Evolutionary conservation across 768 basidiomycete genomes (phyloP), one percentile per base, ranked within the genome.

Genomic region (Steccherinum ochraceum): DNA sequence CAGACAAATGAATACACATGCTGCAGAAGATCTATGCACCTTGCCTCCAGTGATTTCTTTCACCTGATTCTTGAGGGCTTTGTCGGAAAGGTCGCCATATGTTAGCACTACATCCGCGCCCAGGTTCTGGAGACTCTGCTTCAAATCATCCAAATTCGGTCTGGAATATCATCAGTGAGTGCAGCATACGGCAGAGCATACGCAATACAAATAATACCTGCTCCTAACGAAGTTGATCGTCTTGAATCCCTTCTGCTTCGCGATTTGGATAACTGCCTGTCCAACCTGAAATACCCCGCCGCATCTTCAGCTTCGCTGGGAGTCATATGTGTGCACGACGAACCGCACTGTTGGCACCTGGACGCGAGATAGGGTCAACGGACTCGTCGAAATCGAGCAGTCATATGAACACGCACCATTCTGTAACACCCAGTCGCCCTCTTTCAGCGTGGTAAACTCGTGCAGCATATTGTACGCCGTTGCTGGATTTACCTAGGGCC

Each of bases 231-330:
- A 76, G 61, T 93, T 93, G 59, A 93, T 78, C 1, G 89, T 93
- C 39, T 83, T 84, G 40, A 89, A 51, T 4, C 86, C 84, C 45
- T 72, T 74, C 13, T 77, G 72, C 24, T 78, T 81, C n/a, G 89
- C 89, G 35, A 94, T 84, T 58, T 93, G 90, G 45, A 93, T 89
- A 20, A 92, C 86, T 0, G 83, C 82, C 71, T 93, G 87, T 12
- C 91, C 91, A 12, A 88, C 85, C 84, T 86, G 50, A 0, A 45
- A 43, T 23, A 26, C 3, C 16, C 12, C 24, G 18, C 20, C n/a
- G 39, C 12, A n/a, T 11, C 11, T 11, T 39, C 35, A 18, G 41
- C 11, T 43, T 23, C 41, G 41, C 21, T 5, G 21, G 41, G 41
- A 43, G 48, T 20, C 47, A 13, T n/a, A n/a, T n/a, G n/a, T n/a